Evolutionary conservation across 2,329 filamentous ascomycete species (phyloP).

Genomic region (Cercospora zeae-maydis): DNA sequence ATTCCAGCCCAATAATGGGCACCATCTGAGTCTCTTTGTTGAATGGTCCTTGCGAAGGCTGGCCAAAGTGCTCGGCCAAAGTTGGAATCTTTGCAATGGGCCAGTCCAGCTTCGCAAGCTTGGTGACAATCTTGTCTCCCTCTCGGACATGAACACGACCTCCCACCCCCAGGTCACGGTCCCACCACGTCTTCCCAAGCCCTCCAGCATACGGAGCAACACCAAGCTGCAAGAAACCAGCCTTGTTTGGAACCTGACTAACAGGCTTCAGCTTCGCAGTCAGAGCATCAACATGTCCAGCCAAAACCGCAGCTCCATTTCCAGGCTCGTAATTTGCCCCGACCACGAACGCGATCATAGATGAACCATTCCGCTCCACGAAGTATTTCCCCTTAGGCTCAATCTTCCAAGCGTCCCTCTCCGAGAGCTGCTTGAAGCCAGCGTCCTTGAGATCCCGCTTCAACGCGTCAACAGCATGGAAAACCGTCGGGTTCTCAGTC

Average conservation of each 20-base stretch:
- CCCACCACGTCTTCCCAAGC: conserved; percentile 92
- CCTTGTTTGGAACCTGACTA: conserved; percentile 75
- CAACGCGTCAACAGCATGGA: conserved; percentile 81
- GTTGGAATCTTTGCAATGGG: conserved; percentile 91
- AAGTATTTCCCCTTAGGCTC: conserved; percentile 84
- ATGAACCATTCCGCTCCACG: conserved; percentile 77
- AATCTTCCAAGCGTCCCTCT: conserved; percentile 79
- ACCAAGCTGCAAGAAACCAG: conserved; percentile 83
- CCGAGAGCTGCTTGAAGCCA: conserved; percentile 75
- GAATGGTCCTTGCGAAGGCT: conserved; percentile 61
- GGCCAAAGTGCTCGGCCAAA: conserved; percentile 88
- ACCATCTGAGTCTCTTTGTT: conserved; percentile 93
- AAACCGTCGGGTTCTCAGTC: conserved; percentile 85
- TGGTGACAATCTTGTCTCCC: conserved; percentile 70
- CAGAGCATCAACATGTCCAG: conserved; percentile 87
- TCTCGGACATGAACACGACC: conserved; percentile 84
- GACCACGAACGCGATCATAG: conserved; percentile 79
- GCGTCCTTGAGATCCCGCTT: conserved; percentile 65
- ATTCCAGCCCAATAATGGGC: conserved; percentile 85
- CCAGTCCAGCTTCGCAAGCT: conserved; percentile 88
- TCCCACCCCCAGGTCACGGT: conserved; percentile 86
- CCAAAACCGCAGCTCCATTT: conserved; percentile 83
- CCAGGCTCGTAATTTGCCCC: conserved; percentile 77
- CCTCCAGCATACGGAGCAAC: conserved; percentile 90
- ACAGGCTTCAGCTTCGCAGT: conserved; percentile 90